Percentiles rank a stretch among this genome's conserved stretches.
phyloP scores from a whole-genome alignment of 164 flowering plant genomes.

The Malania oleifera region DNA sequence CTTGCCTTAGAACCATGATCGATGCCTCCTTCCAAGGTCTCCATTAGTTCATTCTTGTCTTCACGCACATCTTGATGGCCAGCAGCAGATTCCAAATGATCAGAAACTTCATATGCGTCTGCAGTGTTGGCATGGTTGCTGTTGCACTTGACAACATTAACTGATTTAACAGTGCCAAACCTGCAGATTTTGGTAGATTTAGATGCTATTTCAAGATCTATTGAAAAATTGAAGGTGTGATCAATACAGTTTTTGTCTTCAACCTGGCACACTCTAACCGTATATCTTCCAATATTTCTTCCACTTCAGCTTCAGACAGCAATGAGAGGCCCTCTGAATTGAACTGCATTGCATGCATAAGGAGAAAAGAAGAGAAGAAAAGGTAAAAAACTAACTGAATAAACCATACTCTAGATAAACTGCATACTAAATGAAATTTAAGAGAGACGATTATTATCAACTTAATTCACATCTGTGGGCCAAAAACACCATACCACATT shows the following conservation, averaged over 20 bases:
- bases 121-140: constrained; percentile 5
- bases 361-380: neutral
- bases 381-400: neutral
- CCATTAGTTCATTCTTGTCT: constrained; percentile 4
- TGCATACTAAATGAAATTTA: too few relatives aligned
- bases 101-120: constrained; percentile 17
- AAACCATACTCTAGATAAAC: neutral
- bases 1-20: constrained; percentile 13
- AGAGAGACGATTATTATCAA: too few relatives aligned
- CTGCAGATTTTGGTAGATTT: constrained; percentile 35
- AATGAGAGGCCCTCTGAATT: constrained; percentile 40
- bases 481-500: constrained; percentile 60
- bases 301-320: constrained; percentile 53
- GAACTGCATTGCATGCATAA: constrained; percentile 33
- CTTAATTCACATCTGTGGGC: too few relatives aligned
- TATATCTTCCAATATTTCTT: constrained; percentile 80
- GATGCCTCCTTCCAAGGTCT: constrained; percentile 14
- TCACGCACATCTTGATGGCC: constrained; percentile 12
- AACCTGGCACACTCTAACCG: constrained; percentile 92
- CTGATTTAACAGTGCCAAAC: constrained; percentile 79
- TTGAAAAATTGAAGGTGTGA: neutral
- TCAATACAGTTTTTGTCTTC: neutral
- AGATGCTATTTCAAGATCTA: neutral
- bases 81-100: constrained; percentile 11
- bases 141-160: constrained; percentile 42